Conservation (phyloP, 2,329 filamentous ascomycete genomes). For the Ceratocystis albifundus region DNA sequence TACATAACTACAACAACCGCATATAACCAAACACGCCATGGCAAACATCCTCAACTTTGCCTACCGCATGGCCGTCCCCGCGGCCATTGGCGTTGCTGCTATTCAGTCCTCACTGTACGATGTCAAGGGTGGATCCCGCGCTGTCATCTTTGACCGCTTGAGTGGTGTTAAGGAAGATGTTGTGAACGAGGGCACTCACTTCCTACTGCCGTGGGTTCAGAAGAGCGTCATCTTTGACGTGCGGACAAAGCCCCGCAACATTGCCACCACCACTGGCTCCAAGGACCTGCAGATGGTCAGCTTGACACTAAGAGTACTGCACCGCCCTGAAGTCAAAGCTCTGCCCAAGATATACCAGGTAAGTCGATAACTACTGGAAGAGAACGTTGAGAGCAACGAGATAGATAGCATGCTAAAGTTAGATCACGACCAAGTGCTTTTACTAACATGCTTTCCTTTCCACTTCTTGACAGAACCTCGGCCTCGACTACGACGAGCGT, state of each 20-base stretch:
- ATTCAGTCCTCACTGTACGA: slow-evolving; percentile 83
- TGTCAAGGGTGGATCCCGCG: slow-evolving; percentile 84
- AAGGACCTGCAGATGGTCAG: slow-evolving; percentile 99
- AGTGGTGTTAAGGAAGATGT: slow-evolving; percentile 87
- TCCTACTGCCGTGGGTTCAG: slow-evolving; percentile 91
- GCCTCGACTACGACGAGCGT: slow-evolving; percentile 95
- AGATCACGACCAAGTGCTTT: not conserved
- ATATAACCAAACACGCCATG: slow-evolving; percentile 18
- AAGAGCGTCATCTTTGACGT: slow-evolving; percentile 93
- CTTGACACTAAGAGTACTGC: slow-evolving; percentile 87
- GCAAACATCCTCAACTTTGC: slow-evolving; percentile 40
- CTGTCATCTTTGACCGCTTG: slow-evolving; percentile 94
- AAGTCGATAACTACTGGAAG: slow-evolving; percentile 24
- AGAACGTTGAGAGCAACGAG: not conserved
- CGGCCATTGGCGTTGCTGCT: slow-evolving; percentile 54
- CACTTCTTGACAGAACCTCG: slow-evolving; percentile 59
- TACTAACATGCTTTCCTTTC: slow-evolving; percentile 17
- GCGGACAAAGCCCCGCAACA: slow-evolving; percentile 91
- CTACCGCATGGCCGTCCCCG: slow-evolving; percentile 62
- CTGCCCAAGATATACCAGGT: slow-evolving; percentile 99
- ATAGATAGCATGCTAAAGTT: not conserved
- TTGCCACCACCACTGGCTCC: slow-evolving; percentile 91
- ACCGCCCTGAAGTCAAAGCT: slow-evolving; percentile 83
- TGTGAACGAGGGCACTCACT: slow-evolving; percentile 92
- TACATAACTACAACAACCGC: slow-evolving; percentile 13